These are phyloP conservation scores for Phanerochaete carnosa DNA, from an alignment of 768 basidiomycete genomes.

Conservation along the genomic window DNA sequence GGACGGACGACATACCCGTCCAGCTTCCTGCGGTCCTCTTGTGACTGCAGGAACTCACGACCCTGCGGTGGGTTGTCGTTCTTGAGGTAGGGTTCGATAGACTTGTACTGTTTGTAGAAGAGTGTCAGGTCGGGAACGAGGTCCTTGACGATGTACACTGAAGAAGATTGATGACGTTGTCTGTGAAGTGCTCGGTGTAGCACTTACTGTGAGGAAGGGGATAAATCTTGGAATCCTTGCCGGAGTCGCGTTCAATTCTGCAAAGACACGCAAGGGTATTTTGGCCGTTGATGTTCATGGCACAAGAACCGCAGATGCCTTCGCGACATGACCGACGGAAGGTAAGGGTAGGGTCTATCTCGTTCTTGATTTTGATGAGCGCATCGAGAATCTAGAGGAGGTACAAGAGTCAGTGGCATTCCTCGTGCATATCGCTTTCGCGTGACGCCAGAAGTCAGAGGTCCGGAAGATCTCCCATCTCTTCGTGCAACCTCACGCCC, in stretches of 20 bases:
- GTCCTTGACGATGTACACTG: slow-evolving; percentile 99
- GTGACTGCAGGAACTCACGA: slow-evolving; percentile 87
- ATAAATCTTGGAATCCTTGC: slow-evolving; percentile 87
- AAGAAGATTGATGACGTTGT: background rate
- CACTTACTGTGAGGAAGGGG: slow-evolving; percentile 93
- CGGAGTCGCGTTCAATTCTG: slow-evolving; percentile 76
- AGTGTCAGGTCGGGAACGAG: slow-evolving; percentile 88
- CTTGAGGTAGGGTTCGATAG: slow-evolving; percentile 94
- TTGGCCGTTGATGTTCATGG: slow-evolving; percentile 98
- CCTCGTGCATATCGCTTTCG: background rate
- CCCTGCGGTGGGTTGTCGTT: slow-evolving; percentile 86
- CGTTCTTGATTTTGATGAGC: slow-evolving; percentile 99
- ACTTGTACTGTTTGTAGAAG: slow-evolving; percentile 99
- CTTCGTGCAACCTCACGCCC: background rate
- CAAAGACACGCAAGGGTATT: slow-evolving; percentile 98
- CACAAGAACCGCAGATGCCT: slow-evolving; percentile 97
- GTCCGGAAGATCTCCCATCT: background rate
- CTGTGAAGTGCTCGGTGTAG: background rate
- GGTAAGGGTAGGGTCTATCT: slow-evolving; percentile 93
- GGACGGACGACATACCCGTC: slow-evolving; percentile 45
- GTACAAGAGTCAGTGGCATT: background rate
- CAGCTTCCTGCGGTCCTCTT: slow-evolving; percentile 90
- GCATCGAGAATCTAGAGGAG: slow-evolving; percentile 71
- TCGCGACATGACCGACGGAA: slow-evolving; percentile 93
- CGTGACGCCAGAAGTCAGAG: background rate